phyloP scores from a whole-genome alignment of 2,329 filamentous ascomycete species.

The Lomentospora prolificans region DNA sequence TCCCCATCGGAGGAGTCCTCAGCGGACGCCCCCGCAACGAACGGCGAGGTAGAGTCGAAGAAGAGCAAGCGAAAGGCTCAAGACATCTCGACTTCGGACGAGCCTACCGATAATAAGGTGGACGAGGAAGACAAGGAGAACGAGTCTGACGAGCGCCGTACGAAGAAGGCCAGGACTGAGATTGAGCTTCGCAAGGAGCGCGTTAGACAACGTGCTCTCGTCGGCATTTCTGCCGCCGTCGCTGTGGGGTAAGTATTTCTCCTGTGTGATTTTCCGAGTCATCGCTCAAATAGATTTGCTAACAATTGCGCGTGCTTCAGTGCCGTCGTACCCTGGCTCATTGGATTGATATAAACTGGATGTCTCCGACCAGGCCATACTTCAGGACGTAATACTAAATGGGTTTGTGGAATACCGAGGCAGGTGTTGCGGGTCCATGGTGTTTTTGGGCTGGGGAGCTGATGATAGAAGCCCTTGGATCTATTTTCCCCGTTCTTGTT shows the following conservation, averaged over 20 bases:
- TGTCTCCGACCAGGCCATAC: background rate
- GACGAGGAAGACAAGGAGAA: conserved; percentile 27
- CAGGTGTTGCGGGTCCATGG: conserved; percentile 9
- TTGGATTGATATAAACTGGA: conserved; percentile 34
- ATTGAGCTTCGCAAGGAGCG: conserved; percentile 75
- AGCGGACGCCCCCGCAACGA: conserved; percentile 18
- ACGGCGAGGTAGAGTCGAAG: conserved; percentile 24
- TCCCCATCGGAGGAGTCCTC: conserved; percentile 23
- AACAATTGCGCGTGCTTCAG: conserved; percentile 17
- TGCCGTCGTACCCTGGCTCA: conserved; percentile 41
- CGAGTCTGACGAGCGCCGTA: conserved; percentile 33
- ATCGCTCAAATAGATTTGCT: conserved; percentile 13
- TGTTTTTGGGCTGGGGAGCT: conserved; percentile 5
- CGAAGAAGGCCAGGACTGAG: conserved; percentile 77
- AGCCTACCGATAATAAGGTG: conserved; percentile 30
- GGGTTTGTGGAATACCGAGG: background rate
- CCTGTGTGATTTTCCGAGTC: background rate
- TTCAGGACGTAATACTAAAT: background rate
- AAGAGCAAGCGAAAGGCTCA: conserved; percentile 65
- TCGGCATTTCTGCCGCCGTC: conserved; percentile 79
- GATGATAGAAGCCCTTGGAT: background rate
- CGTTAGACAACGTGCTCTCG: conserved; percentile 73
- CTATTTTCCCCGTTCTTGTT: conserved; percentile 6
- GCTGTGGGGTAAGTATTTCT: conserved; percentile 70
- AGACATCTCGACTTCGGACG: conserved; percentile 48